Evolutionary conservation across 2,329 filamentous ascomycete species (phyloP).

Genomic region (Penicillium concentricum): DNA sequence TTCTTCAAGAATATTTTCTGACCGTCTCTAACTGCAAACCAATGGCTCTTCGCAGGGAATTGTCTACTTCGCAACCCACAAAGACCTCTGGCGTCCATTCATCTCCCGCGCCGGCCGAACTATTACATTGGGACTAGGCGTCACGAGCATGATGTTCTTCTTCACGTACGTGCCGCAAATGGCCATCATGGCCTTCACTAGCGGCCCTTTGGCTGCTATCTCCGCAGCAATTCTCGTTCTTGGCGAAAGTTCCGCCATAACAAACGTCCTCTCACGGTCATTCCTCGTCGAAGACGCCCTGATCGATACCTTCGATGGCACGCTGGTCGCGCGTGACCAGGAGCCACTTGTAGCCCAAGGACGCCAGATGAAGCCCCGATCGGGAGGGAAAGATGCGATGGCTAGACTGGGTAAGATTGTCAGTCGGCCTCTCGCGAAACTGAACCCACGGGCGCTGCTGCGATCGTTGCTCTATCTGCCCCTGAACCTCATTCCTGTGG

Average conservation of each 20-base stretch:
- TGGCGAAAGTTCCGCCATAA: conserved; percentile 55
- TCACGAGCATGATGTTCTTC: conserved; percentile 79
- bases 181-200: conserved; percentile 77
- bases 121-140: conserved; percentile 66
- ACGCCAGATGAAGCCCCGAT: conserved; percentile 62
- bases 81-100: conserved; percentile 60
- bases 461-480: conserved; percentile 83
- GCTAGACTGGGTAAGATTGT: conserved; percentile 58
- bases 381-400: conserved; percentile 50
- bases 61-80: conserved; percentile 58
- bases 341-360: conserved; percentile 69
- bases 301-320: conserved; percentile 84
- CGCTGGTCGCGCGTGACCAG: conserved; percentile 55
- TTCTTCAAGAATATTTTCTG: no score
- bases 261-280: conserved; percentile 58
- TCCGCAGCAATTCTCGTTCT: conserved; percentile 60
- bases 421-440: conserved; percentile 51
- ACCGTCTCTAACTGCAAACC: background rate
- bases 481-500: conserved; percentile 86
- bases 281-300: conserved; percentile 80
- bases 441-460: conserved; percentile 62
- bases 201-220: conserved; percentile 68
- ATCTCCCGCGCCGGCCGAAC: conserved; percentile 59
- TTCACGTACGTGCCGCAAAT: conserved; percentile 85
- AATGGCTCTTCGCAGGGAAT: conserved; percentile 52